Base-by-base conservation (phyloP, 495 filamentous ascomycete species). In the Penicillium antarcticum region DNA sequence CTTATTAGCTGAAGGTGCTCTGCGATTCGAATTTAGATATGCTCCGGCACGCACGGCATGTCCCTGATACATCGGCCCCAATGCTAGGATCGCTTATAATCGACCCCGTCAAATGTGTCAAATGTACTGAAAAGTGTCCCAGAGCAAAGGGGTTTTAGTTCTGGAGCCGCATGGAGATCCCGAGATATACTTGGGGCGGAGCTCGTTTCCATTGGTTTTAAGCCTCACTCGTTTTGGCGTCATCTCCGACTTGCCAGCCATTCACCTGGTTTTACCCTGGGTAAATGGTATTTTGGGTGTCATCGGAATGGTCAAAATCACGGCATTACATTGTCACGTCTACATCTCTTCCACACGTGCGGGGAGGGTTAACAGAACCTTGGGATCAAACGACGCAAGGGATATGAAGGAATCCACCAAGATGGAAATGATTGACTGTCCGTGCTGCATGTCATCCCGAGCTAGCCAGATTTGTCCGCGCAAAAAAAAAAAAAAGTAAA, bases 391-490 rank as follows among this genome's bases (percentile, higher is more conserved):
- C 9, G 38, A 57, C 47, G 54, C 58, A 57, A 61, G 58, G 47
- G 54, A 60, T 51, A 36, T 46, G 35, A 57, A 45, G 18, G 45
- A 34, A 6, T 36, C 52, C 48, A 48, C 49, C 24, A 26, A 18
- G 8, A 13, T 17, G 53, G 54, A 11, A 51, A 53, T 57, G 46
- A 53, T 60, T 45, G 50, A 43, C 42, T 40, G 53, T 53, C 57
- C 38, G 57, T 54, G 54, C 58, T 61, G 58, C 58, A 54, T 48
- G 58, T 57, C 54, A 57, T 61, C 51, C 42, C 54, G 45, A 57
- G 43, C 53, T 57, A 41, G 44, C 37, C 29, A 43, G 44, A 35
- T 45, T 38, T 45, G 36, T 23, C 13, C 31, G 18, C 6, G 40
- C 17, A 26, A 8, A 17, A 55, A 39, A 37, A 41, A 41, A 50